Conservation (phyloP, 2,329 filamentous ascomycete genomes). For the Diaporthe ilicicola region DNA sequence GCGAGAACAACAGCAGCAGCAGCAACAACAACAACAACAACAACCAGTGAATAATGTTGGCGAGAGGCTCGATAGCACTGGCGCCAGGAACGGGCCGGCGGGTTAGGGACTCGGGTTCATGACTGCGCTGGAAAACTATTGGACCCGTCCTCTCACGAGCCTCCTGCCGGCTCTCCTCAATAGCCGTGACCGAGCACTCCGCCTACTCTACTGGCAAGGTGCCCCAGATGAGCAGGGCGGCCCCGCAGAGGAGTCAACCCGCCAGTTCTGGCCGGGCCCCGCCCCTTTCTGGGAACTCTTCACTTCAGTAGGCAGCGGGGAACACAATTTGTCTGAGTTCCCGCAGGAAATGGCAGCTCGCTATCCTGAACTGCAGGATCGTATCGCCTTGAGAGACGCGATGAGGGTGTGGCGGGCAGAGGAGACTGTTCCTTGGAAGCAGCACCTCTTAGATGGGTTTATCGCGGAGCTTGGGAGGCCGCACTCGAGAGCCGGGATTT, state of each 20-base stretch:
- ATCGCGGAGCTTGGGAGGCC: not conserved
- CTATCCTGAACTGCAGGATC: not conserved
- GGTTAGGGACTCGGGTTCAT: not conserved
- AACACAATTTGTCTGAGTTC: too few species aligned
- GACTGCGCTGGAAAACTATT: not conserved
- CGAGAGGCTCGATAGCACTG: not conserved
- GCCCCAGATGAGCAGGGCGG: not conserved
- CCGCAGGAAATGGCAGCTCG: not conserved
- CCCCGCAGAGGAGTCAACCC: not conserved
- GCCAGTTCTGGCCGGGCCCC: not conserved
- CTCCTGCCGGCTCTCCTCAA: not conserved
- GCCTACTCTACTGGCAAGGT: not conserved
- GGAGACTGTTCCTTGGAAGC: not conserved
- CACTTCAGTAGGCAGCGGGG: too few species aligned
- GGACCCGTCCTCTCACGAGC: not conserved
- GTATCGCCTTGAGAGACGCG: not conserved
- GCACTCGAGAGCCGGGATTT: too few species aligned
- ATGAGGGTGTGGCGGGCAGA: not conserved
- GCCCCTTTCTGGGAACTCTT: not conserved
- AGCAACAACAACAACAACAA: too few species aligned
- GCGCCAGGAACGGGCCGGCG: not conserved
- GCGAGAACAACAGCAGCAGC: constrained; percentile 6
- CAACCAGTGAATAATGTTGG: not conserved
- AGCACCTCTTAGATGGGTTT: not conserved
- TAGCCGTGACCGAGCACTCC: not conserved